Evolutionary conservation across 139 green algal genomes (phyloP).

Genomic region (Coelastrella sp.): DNA sequence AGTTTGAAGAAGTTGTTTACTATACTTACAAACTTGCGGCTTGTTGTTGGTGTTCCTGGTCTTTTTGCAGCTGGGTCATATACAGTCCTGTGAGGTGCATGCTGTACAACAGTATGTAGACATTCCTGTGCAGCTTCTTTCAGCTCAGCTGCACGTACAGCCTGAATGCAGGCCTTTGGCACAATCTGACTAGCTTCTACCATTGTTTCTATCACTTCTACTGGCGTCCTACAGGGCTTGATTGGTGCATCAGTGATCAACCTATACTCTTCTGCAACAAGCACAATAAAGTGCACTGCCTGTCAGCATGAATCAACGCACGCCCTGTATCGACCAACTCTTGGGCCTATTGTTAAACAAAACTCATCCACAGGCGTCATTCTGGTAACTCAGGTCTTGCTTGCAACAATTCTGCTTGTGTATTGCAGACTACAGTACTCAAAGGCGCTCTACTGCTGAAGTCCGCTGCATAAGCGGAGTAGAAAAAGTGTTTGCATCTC

Average conservation of each 20-base stretch:
- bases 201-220: neutral
- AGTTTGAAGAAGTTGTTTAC: neutral
- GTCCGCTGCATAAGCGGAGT: too few species aligned
- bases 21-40: constrained; percentile 30
- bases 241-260: neutral
- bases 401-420: too few species aligned
- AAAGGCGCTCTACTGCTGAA: too few species aligned
- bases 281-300: neutral
- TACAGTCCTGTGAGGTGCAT: constrained; percentile 1
- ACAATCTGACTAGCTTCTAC: neutral
- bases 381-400: too few species aligned
- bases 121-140: neutral
- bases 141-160: neutral
- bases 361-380: too few species aligned
- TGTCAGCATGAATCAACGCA: too few species aligned
- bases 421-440: too few species aligned
- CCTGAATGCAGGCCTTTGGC: neutral
- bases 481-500: neutral
- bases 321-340: too few species aligned
- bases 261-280: neutral
- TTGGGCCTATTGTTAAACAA: too few species aligned
- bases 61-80: constrained; percentile 1
- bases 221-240: constrained; percentile 2
- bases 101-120: neutral
- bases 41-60: constrained; percentile 26